Conservation (phyloP, 116 monocot species). For the Cymodocea nodosa region DNA sequence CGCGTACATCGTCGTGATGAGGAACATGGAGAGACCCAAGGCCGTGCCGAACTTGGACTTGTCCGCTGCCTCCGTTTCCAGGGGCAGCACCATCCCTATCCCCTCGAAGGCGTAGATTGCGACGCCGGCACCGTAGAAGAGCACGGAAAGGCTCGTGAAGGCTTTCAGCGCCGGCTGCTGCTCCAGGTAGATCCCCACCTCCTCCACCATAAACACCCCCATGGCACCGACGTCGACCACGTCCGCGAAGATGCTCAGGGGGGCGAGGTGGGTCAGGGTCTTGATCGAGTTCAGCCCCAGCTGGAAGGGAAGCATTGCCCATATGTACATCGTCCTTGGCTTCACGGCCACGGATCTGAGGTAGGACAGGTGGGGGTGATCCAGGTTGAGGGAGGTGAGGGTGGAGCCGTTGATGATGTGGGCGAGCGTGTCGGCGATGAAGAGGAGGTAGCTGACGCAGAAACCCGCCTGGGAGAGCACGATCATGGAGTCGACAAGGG, state of each 20-base stretch:
- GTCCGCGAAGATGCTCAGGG: constrained; percentile 89
- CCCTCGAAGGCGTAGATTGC: constrained; percentile 90
- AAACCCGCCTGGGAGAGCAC: constrained; percentile 77
- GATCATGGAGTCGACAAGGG: constrained; percentile 79
- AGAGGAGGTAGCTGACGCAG: constrained; percentile 80
- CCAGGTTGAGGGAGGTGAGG: no score
- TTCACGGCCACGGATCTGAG: constrained; percentile 1
- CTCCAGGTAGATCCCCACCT: constrained; percentile 19
- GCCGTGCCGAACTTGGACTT: constrained; percentile 47
- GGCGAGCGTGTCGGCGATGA: constrained; percentile 63
- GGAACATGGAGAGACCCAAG: constrained; percentile 63
- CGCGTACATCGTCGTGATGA: constrained; percentile 65
- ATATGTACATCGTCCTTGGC: constrained; percentile 51
- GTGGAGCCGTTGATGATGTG: constrained; percentile 28
- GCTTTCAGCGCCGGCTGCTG: constrained; percentile 11
- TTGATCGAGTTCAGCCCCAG: constrained; percentile 72
- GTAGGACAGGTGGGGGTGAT: background rate
- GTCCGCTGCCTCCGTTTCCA: constrained; percentile 61
- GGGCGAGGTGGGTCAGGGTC: constrained; percentile 74
- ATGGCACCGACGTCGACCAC: constrained; percentile 81
- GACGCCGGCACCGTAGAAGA: constrained; percentile 80
- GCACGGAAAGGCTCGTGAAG: constrained; percentile 30
- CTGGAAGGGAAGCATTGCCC: constrained; percentile 75
- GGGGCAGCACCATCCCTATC: constrained; percentile 82
- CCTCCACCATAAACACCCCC: constrained; percentile 64